Evolutionary conservation across 805 yeast genomes (phyloP).

Genomic region (Torulaspora indica): DNA sequence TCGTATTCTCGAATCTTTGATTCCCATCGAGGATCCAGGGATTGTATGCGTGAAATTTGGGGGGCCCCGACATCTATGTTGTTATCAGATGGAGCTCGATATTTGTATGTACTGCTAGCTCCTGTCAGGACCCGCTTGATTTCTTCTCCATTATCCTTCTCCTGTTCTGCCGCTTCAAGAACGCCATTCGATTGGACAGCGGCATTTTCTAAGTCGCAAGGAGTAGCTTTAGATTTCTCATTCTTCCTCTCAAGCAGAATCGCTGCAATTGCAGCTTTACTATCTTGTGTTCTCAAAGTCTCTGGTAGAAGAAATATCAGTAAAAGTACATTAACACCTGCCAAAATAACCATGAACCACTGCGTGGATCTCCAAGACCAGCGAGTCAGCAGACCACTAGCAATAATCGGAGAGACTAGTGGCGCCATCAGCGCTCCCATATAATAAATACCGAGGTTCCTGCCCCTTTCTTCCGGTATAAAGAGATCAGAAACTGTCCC

Average conservation of each 20-base stretch:
- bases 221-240: slow-evolving; percentile 7
- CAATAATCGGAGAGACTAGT: slow-evolving; percentile 69
- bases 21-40: slow-evolving; percentile 20
- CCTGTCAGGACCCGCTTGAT: slow-evolving; percentile 22
- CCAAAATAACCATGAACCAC: slow-evolving; percentile 70
- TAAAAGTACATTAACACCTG: slow-evolving; percentile 48
- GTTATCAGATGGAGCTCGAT: slow-evolving; percentile 18
- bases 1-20: slow-evolving; percentile 24
- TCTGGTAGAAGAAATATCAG: slow-evolving; percentile 66
- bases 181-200: slow-evolving; percentile 6
- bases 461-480: slow-evolving; percentile 63
- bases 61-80: slow-evolving; percentile 26
- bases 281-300: slow-evolving; percentile 58
- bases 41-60: slow-evolving; percentile 23
- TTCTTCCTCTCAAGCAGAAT: slow-evolving; percentile 40
- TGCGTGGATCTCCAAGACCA: slow-evolving; percentile 91
- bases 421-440: slow-evolving; percentile 82
- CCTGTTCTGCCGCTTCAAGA: neutral
- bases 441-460: slow-evolving; percentile 74
- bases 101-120: slow-evolving; percentile 18
- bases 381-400: slow-evolving; percentile 63
- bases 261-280: slow-evolving; percentile 45
- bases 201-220: slow-evolving; percentile 1
- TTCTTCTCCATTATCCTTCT: slow-evolving; percentile 7
- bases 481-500: slow-evolving; percentile 78